phyloP scores from a whole-genome alignment of 345 rosid genomes.

The Eucalyptus erythrocorys region DNA sequence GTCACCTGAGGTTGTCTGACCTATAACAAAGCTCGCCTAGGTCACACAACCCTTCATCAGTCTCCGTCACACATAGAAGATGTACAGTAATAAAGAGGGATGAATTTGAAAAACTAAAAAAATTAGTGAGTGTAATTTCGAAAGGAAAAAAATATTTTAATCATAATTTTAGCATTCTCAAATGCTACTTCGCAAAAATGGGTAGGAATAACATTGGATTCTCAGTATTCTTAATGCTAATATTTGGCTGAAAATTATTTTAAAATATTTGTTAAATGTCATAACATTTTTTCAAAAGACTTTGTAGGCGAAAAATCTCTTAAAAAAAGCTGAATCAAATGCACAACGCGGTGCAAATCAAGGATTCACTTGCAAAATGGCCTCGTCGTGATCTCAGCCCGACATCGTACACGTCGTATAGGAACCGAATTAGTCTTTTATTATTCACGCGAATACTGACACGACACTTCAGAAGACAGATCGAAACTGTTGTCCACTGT shows the following conservation, averaged over 20 bases:
- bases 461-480: not conserved
- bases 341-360: not conserved
- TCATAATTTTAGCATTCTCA: no score
- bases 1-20: fast-evolving
- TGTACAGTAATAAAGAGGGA: no score
- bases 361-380: not conserved
- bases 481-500: not conserved
- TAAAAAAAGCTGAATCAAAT: no score
- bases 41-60: fast-evolving
- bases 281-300: fast-evolving
- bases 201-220: no score
- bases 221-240: fast-evolving
- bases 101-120: no score
- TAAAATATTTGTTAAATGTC: fast-evolving
- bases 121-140: no score
- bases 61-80: no score
- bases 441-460: not conserved
- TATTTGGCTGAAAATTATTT: no score
- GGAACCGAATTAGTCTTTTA: not conserved
- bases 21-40: no score
- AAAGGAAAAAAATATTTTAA: no score
- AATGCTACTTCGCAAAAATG: no score
- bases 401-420: not conserved
- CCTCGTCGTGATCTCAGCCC: not conserved
- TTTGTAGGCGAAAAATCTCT: fast-evolving